Evolutionary conservation across 2,329 filamentous ascomycete genomes (phyloP), one percentile per base, ranked within the genome.

Genomic region (Ceratocystis colombiana): DNA sequence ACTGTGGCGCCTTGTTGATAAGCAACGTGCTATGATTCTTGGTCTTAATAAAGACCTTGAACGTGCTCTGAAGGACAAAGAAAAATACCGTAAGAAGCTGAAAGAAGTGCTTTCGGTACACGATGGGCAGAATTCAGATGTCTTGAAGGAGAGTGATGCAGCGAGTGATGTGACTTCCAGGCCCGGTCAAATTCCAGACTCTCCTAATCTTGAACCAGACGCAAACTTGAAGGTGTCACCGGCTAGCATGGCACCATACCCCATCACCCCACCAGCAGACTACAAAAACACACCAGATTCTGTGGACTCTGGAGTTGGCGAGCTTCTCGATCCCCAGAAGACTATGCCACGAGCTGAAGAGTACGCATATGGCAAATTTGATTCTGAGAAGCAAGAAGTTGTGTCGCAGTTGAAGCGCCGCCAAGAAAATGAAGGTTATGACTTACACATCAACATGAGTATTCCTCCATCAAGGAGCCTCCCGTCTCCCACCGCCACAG

Each of bases 41-140:
- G 93, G 92, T 6, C 80, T 99, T 69, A 96, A 97, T 73, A 96
- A 94, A 75, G 94, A 99, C 73, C 79, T 99, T 12, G 93, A 97
- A 75, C 85, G 89, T 64, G 86, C 92, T 0, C 76, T 96, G 70
- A 96, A 96, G 74, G 94, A 97, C 71, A 96, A 96, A 76, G 93
- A 97, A 70, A 88, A 88, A 71, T 97, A 97, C 73, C 86, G 89
- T 71, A 92, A 88, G 75, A 96, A 94, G 75, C 74, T 96, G 55
- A 96, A 96, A 75, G 92, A 97, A 66, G 75, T 84, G 7, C 75
- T 85, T 71, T 75, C 79, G 0, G 46, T 46, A 41, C 66, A 67
- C 53, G 44, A 64, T 28, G 63, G 50, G 33, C 46, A 41, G 17
- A 57, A 17, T 45, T 30, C 33, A 7, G 44, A 62, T 20, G 41